phyloP scores from a whole-genome alignment of 139 green algal species.

The Pedinophyceae sp. region DNA sequence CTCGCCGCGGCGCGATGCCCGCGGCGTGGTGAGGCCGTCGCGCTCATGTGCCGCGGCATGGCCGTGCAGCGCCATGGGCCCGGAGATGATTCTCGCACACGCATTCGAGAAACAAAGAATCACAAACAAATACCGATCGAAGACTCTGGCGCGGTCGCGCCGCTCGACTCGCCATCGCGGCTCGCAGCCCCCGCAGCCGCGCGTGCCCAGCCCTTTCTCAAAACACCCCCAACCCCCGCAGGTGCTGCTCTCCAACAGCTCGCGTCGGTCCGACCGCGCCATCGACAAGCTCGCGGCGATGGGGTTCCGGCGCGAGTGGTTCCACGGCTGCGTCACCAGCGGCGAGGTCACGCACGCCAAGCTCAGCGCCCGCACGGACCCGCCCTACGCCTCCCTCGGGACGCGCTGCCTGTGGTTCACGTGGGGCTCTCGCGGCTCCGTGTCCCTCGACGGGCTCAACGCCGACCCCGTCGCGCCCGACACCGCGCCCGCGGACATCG shows the following conservation, averaged over 20 bases:
- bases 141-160: no score
- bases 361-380: conserved; percentile 20
- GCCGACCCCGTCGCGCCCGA: conserved; percentile 15
- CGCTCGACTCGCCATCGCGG: no score
- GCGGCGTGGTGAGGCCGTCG: no score
- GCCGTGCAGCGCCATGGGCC: no score
- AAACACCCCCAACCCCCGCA: no score
- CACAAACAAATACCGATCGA: conserved; percentile 40
- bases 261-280: conserved; percentile 31
- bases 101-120: no score
- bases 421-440: conserved; percentile 46
- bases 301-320: conserved; percentile 52
- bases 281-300: conserved; percentile 53
- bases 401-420: conserved; percentile 69
- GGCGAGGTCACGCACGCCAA: conserved; percentile 55
- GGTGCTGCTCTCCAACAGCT: conserved; percentile 82
- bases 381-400: conserved; percentile 33
- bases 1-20: no score
- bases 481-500: conserved; percentile 22
- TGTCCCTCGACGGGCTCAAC: conserved; percentile 35
- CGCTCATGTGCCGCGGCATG: no score
- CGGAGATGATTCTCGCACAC: no score
- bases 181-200: no score
- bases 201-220: no score
- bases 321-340: conserved; percentile 54